phyloP scores from a whole-genome alignment of 768 basidiomycete species.

The Tubosaeta sp. region DNA sequence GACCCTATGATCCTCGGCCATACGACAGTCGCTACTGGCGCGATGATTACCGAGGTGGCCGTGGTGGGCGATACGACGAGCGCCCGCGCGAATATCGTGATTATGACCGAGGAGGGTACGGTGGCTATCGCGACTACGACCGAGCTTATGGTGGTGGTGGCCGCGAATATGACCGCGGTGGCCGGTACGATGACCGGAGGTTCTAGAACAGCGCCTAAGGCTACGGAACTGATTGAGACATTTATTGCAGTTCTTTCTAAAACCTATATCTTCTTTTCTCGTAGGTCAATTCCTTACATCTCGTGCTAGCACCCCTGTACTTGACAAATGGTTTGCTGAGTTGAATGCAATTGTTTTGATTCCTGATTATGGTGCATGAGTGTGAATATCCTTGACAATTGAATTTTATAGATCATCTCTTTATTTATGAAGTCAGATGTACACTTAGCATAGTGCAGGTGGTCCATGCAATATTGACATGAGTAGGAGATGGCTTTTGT shows the following conservation, averaged over 20 bases:
- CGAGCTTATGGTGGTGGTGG: conserved; percentile 31
- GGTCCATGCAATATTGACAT: no score
- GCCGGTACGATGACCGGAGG: conserved; percentile 42
- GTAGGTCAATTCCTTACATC: neutral
- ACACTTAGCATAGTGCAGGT: no score
- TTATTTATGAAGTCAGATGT: no score
- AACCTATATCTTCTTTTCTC: neutral
- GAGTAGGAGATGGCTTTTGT: no score
- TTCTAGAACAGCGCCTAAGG: conserved; percentile 26
- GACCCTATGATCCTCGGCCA: conserved; percentile 88
- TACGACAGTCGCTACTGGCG: conserved; percentile 85
- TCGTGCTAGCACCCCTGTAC: conserved; percentile 13
- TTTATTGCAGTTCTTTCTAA: neutral
- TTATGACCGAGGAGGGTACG: conserved; percentile 24
- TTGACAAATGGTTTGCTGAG: conserved; percentile 13
- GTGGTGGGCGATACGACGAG: conserved; percentile 42
- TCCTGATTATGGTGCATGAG: no score
- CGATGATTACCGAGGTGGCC: conserved; percentile 51
- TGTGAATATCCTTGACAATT: no score
- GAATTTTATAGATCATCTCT: no score
- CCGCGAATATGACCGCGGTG: conserved; percentile 38
- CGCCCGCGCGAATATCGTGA: conserved; percentile 31
- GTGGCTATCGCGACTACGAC: conserved; percentile 29
- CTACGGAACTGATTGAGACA: conserved; percentile 1
- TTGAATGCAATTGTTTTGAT: conserved; percentile 19